phyloP scores from a whole-genome alignment of 345 rosid genomes.

The Turnera subulata region DNA sequence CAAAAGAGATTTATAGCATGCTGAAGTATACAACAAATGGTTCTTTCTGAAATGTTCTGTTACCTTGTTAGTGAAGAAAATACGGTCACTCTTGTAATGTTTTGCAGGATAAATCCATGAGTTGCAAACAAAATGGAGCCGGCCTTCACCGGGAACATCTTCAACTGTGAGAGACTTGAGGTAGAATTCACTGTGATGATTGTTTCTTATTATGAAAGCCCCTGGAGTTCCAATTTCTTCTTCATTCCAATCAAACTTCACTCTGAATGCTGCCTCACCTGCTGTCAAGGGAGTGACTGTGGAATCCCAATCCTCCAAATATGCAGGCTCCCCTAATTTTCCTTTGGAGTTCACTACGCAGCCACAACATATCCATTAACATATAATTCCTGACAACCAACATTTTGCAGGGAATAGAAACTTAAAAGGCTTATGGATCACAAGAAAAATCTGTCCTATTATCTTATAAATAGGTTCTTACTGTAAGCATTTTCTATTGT shows the following conservation, averaged over 20 bases:
- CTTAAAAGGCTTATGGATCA: no score
- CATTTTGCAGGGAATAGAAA: no score
- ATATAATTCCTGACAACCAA: no score
- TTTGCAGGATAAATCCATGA: slow-evolving; percentile 85
- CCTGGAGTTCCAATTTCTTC: slow-evolving; percentile 63
- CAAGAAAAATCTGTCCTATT: no score
- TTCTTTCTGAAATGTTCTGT: not conserved
- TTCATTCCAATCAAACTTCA: slow-evolving; percentile 51
- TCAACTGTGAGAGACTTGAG: slow-evolving; percentile 71
- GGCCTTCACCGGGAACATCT: slow-evolving; percentile 61
- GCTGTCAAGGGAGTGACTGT: slow-evolving; percentile 28
- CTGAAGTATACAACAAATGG: not conserved
- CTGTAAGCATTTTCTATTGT: no score
- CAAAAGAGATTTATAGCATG: not conserved
- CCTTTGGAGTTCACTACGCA: slow-evolving; percentile 16
- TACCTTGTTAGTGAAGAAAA: slow-evolving; percentile 84
- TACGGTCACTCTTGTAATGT: slow-evolving; percentile 40
- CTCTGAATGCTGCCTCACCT: slow-evolving; percentile 49
- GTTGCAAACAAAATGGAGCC: slow-evolving; percentile 67
- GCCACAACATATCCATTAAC: not conserved
- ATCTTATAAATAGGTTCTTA: no score
- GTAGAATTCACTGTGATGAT: slow-evolving; percentile 60
- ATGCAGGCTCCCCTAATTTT: slow-evolving; percentile 53
- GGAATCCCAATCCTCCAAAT: slow-evolving; percentile 50
- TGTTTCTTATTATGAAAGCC: slow-evolving; percentile 51